Base-by-base conservation (phyloP, 1,284 basidiomycete genomes). In the Austropuccinia psidii region DNA sequence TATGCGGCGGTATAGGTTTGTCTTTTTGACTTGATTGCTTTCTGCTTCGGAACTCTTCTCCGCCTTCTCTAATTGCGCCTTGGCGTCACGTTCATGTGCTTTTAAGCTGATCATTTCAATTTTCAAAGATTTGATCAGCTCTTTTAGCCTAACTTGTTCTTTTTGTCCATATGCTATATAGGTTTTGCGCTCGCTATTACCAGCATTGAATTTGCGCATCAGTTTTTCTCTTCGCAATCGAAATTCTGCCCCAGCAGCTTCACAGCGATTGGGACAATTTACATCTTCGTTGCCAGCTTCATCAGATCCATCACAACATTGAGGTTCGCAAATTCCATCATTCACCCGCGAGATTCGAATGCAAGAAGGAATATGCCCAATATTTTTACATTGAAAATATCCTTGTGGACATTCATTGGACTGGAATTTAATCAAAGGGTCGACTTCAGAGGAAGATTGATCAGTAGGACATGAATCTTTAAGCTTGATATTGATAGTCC, bases 291-390 rank as follows among this genome's bases (percentile, higher is more conserved):
- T 91, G 8, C 85, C 80, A 4, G 82, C 83, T 81, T 99, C 95
- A 80, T 99, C 95, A 0, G 91, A 91, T n/a, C 96, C 96, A 79
- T 99, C 95, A 80, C 95, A 98, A 80, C 96, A 99, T 79, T 93
- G 88, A 1, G 87, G 85, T 79, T 98, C 94, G 80, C 95, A 98
- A 43, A 98, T 84, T 1, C 95, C 95, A 79, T 99, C 95, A 74
- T 88, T 89, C n/a, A 99, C 93, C 75, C 91, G 85, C 29, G 90
- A 89, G 72, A 88, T 87, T 15, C 87, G 86, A 73, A 99, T 89
- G 61, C 80, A 85, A 2, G 87, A 83, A 0, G 93, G 91, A 77
- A 94, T 85, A 81, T 98, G 93, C 0, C 94, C 95, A 65, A 86
- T 84, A 80, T 98, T 98, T 79, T 81, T 82, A 80, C 95, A 99